Percentiles rank a stretch among this genome's conserved stretches.
Evolutionary conservation across 257 asterid genomes (phyloP).

Genomic region (Pogostemon cablin): DNA sequence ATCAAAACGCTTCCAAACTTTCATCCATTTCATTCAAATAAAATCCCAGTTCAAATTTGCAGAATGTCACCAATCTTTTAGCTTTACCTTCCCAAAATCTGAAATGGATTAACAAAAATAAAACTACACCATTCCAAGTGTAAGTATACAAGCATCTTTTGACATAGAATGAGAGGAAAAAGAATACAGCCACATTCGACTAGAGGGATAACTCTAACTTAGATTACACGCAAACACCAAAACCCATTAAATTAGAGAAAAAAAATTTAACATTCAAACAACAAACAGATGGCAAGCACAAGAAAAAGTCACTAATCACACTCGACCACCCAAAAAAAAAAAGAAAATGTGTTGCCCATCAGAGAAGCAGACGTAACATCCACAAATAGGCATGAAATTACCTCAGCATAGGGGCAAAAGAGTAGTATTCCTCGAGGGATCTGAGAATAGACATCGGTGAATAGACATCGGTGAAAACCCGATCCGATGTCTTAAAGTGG

Average conservation of each 20-base stretch:
- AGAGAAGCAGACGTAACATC: conserved; percentile 29
- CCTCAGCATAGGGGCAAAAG: conserved; percentile 29
- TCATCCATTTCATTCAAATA: conserved; percentile 12
- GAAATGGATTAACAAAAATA: not conserved
- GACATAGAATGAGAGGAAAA: conserved; percentile 19
- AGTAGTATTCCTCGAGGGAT: not conserved
- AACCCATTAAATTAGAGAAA: conserved; percentile 17
- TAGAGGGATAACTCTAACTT: conserved; percentile 41
- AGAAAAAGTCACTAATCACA: conserved; percentile 26
- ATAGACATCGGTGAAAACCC: no score
- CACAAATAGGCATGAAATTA: conserved; percentile 31
- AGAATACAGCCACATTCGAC: conserved; percentile 7
- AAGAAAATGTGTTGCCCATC: not conserved
- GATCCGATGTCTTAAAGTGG: no score
- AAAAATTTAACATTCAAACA: conserved; percentile 21
- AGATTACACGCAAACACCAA: conserved; percentile 50
- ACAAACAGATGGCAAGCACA: conserved; percentile 24
- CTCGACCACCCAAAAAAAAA: no score
- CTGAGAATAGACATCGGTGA: no score
- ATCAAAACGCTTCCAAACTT: conserved; percentile 18
- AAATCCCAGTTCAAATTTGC: conserved; percentile 32
- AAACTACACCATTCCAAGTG: conserved; percentile 4
- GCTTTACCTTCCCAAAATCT: conserved; percentile 19
- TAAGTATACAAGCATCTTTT: conserved; percentile 21
- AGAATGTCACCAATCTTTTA: conserved; percentile 28